These are phyloP conservation scores for Caryopteris hybrid DNA, from an alignment of 305 asterid species.

Conservation along the genomic window DNA sequence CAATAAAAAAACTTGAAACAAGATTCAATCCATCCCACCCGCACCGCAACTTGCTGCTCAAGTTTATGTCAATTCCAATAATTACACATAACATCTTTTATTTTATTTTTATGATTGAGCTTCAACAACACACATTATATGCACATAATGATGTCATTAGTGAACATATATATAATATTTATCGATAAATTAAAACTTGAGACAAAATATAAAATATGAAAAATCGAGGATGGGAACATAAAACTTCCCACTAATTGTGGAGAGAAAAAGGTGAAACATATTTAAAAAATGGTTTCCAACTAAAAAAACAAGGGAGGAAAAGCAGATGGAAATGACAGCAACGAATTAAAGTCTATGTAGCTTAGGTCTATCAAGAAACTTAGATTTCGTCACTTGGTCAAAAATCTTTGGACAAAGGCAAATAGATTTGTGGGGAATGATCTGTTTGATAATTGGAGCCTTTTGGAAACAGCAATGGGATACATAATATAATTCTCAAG, in stretches of 20 bases:
- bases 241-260: constrained; percentile 22
- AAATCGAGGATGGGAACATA: too few species aligned
- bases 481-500: not conserved
- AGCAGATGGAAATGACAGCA: constrained; percentile 26
- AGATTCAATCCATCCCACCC: not conserved
- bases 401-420: constrained; percentile 23
- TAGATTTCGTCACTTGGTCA: constrained; percentile 32
- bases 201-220: too few species aligned
- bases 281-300: not conserved
- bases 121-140: too few species aligned
- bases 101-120: too few species aligned
- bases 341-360: constrained; percentile 20
- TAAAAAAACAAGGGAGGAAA: constrained; percentile 30
- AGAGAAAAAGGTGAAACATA: constrained; percentile 2
- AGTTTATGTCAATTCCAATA: too few species aligned
- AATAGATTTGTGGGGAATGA: constrained; percentile 21
- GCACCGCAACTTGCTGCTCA: too few species aligned
- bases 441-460: constrained; percentile 19
- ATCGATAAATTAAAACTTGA: too few species aligned
- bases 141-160: too few species aligned
- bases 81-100: too few species aligned
- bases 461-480: constrained; percentile 12
- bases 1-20: not conserved
- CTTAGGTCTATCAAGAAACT: constrained; percentile 28
- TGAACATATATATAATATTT: too few species aligned